Evolutionary conservation across 2,329 filamentous ascomycete genomes (phyloP).

Genomic region (Neonectria coccinea): DNA sequence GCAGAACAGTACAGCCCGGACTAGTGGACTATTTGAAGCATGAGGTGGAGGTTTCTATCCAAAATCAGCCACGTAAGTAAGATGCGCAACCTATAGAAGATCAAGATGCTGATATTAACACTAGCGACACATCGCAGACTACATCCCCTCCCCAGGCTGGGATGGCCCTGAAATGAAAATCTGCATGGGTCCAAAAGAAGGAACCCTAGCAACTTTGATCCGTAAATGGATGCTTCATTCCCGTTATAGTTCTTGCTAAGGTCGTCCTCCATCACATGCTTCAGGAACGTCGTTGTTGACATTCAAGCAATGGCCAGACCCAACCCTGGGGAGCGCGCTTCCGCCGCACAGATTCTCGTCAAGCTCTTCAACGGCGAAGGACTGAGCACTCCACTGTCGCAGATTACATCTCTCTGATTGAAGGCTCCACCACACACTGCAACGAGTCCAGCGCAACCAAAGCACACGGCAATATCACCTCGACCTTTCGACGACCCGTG

Average conservation of each 20-base stretch:
- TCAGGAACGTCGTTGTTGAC: slow-evolving; percentile 4
- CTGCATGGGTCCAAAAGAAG: slow-evolving; percentile 34
- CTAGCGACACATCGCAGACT: slow-evolving; percentile 24
- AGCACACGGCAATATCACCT: too few relatives aligned
- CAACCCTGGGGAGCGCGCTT: slow-evolving; percentile 21
- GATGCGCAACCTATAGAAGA: background rate
- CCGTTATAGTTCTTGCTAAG: background rate
- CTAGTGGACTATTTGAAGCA: background rate
- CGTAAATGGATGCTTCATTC: background rate
- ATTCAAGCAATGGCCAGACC: slow-evolving; percentile 20
- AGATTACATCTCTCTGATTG: background rate
- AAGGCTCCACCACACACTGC: too few relatives aligned
- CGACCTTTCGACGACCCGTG: too few relatives aligned
- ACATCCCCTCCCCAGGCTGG: slow-evolving; percentile 18
- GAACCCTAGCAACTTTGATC: slow-evolving; percentile 7
- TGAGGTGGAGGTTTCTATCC: background rate
- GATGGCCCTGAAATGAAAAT: slow-evolving; percentile 19
- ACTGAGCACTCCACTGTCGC: background rate
- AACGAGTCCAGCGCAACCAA: too few relatives aligned
- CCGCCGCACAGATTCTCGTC: slow-evolving; percentile 32
- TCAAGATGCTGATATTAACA: background rate
- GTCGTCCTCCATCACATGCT: slow-evolving; percentile 35
- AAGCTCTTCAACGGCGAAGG: slow-evolving; percentile 15
- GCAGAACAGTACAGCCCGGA: background rate
- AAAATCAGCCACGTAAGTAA: slow-evolving; percentile 9